A percentile compares a stretch with the other conserved stretches of the same genome.
Conservation (phyloP, 202 grass and related monocot species). For the Eragrostis tef region DNA sequence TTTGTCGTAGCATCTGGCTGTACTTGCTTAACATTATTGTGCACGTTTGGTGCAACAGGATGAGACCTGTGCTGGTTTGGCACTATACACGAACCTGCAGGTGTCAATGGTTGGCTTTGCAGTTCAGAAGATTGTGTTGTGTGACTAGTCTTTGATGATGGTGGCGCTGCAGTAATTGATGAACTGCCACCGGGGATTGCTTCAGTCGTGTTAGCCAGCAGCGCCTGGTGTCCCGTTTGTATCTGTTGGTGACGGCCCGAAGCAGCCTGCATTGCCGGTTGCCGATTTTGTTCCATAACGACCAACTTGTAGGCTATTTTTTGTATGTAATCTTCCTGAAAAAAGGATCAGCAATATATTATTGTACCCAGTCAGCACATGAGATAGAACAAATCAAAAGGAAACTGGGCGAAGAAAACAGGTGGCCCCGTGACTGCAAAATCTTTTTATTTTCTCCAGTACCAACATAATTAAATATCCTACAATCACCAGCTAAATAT, state of each 20-base stretch:
- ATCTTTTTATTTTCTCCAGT: not conserved
- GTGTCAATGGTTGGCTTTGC: not conserved
- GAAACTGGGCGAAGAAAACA: not conserved
- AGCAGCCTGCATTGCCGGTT: not conserved
- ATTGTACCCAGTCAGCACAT: not conserved
- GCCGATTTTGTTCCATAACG: not conserved
- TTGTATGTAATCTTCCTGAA: conserved; percentile 35
- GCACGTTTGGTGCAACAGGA: conserved; percentile 4
- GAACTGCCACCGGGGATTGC: not conserved
- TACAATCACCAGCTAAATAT: not conserved
- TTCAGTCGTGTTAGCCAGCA: not conserved
- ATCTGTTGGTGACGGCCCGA: not conserved
- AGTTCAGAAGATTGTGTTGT: not conserved
- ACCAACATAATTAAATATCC: not conserved
- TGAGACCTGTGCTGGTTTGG: not conserved
- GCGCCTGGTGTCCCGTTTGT: not conserved
- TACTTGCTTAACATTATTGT: not conserved
- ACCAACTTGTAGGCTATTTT: conserved; percentile 8
- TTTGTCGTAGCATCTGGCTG: not conserved
- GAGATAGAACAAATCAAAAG: not conserved
- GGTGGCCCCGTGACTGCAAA: no score
- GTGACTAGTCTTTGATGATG: not conserved
- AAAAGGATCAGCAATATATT: not conserved
- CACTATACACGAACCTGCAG: conserved; percentile 1
- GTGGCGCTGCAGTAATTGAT: not conserved